A percentile compares a stretch with the other conserved stretches of the same genome.
Conservation (phyloP, 1,284 basidiomycete species). For the Afroboletus lepidellus region DNA sequence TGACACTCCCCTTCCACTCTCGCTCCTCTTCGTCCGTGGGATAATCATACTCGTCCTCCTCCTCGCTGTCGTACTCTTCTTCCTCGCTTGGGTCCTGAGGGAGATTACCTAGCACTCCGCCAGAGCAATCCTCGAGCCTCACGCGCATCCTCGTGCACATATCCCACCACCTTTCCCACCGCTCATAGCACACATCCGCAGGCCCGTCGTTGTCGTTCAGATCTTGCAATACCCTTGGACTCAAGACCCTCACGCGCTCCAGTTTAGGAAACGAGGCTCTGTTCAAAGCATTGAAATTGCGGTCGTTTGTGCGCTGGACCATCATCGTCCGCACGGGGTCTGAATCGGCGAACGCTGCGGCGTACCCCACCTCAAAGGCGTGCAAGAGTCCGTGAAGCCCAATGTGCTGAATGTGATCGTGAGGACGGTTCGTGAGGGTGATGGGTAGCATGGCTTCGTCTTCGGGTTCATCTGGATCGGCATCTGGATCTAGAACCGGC, state of each 20-base stretch:
- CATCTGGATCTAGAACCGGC: slow-evolving; percentile 31
- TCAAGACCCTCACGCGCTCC: slow-evolving; percentile 56
- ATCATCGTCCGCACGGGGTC: slow-evolving; percentile 47
- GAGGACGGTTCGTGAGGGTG: slow-evolving; percentile 48
- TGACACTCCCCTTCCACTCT: slow-evolving; percentile 31
- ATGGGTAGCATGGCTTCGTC: slow-evolving; percentile 32
- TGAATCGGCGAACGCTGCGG: slow-evolving; percentile 38
- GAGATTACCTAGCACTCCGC: slow-evolving; percentile 53
- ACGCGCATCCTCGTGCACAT: slow-evolving; percentile 47
- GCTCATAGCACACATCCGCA: slow-evolving; percentile 43
- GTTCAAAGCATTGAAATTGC: slow-evolving; percentile 58
- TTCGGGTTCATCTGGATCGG: slow-evolving; percentile 27
- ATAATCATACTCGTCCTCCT: slow-evolving; percentile 29
- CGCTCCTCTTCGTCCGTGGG: slow-evolving; percentile 37
- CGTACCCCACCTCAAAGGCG: slow-evolving; percentile 64
- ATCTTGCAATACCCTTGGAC: slow-evolving; percentile 50
- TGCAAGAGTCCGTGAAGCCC: slow-evolving; percentile 67
- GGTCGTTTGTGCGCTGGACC: slow-evolving; percentile 58
- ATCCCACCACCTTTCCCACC: slow-evolving; percentile 73
- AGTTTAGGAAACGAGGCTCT: slow-evolving; percentile 55
- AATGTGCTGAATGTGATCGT: slow-evolving; percentile 55
- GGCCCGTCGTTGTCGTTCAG: slow-evolving; percentile 55
- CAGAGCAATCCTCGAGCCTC: slow-evolving; percentile 67
- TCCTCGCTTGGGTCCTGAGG: slow-evolving; percentile 44
- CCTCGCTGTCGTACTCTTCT: slow-evolving; percentile 34